Base-by-base conservation (phyloP, 2,329 filamentous ascomycete genomes). In the Aspergillus phoenicis region DNA sequence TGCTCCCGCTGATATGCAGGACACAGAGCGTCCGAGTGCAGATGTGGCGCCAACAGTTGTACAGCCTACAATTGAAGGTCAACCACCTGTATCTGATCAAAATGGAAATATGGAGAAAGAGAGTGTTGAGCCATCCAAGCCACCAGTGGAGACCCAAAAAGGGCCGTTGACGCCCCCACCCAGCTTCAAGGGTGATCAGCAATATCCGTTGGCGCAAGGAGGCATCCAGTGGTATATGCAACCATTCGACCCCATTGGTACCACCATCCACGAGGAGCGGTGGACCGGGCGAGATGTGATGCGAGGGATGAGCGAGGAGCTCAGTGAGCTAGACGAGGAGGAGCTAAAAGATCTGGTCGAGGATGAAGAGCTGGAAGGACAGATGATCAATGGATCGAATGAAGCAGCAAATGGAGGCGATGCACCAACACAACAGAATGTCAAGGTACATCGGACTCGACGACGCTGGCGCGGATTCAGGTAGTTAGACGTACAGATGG, bases 271-370 rank as follows among this genome's bases (percentile, higher is more conserved):
- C 58, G 89, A 89, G 65, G 90, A 94, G 76, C 84, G 87, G 56
- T 91, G 88, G 82, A 87, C 85, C 0, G 91, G 89, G 2, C 84
- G 88, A 36, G 90, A 93, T 58, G 87, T 90, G n/a, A 80, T 87
- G 66, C 82, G 87, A 30, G 85, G 83, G 13, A 87, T 94, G 76
- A 96, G 91, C 69, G 93, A 97, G 75, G 91, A 94, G 68, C 83
- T 97, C 22, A 96, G 91, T 59, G 94, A 97, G 72, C 87, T 97
- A 73, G 93, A 96, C 69, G 93, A 97, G 66, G 93, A 96, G 55
- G 91, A 94, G 77, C 82, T 97, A 60, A 88, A 91, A 69, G 91
- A 89, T 36, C 80, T 92, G 43, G 78, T 80, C 13, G 77, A 77
- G 58, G 78, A 89, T 83, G 78, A 89, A 82, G 88, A 80, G 57